These are phyloP conservation scores for Ceratocystis ficicola DNA, from an alignment of 2,329 filamentous ascomycete genomes.

Conservation along the genomic window DNA sequence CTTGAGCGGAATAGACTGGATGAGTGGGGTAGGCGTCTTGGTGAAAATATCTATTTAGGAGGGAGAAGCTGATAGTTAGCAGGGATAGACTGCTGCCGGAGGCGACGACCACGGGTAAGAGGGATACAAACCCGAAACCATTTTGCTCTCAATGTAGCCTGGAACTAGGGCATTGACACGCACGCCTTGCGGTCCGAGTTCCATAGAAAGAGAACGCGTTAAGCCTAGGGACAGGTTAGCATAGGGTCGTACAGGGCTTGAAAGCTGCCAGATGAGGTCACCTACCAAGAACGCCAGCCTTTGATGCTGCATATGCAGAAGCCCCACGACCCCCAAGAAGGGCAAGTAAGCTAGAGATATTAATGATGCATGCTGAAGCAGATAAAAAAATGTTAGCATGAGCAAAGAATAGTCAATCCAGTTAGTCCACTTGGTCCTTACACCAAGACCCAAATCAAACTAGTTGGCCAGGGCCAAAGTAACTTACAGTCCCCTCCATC, in stretches of 20 bases:
- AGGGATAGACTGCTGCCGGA: neutral
- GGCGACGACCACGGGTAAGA: neutral
- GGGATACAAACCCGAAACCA: conserved; percentile 52
- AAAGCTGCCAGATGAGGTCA: neutral
- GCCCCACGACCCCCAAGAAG: conserved; percentile 56
- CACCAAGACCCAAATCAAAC: neutral
- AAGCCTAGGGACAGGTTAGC: conserved; percentile 39
- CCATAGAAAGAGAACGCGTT: conserved; percentile 53
- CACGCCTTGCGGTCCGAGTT: conserved; percentile 49
- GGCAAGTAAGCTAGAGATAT: conserved; percentile 66
- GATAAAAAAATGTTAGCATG: neutral
- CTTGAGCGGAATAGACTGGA: conserved; percentile 27
- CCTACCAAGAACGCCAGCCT: conserved; percentile 63
- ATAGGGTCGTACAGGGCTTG: neutral
- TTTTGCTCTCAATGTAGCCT: conserved; percentile 70
- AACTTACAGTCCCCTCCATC: conserved; percentile 18
- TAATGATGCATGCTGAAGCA: conserved; percentile 56
- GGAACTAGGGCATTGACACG: conserved; percentile 72
- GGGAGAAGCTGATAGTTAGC: neutral
- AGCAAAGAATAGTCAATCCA: neutral
- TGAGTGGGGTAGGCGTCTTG: neutral
- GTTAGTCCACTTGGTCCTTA: neutral
- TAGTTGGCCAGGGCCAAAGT: neutral
- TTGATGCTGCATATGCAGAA: conserved; percentile 63
- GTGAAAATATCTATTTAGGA: conserved; percentile 16